Evolutionary conservation across 257 asterid species (phyloP).

Genomic region (Lycium barbarum): DNA sequence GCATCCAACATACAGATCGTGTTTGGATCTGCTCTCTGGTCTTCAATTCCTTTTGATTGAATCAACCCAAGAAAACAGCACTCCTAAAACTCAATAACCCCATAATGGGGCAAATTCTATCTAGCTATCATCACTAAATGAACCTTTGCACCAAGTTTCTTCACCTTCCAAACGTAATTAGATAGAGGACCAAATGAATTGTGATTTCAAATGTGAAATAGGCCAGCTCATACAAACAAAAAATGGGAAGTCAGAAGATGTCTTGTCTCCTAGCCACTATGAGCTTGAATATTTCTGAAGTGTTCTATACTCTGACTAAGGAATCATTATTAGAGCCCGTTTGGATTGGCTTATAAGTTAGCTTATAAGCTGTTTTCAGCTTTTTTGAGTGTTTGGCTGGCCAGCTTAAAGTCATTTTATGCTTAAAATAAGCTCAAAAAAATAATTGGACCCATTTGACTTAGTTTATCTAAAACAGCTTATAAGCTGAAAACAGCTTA

Average conservation of each 20-base stretch:
- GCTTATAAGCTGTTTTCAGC: no score
- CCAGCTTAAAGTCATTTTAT: no score
- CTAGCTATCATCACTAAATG: not conserved
- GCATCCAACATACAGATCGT: not conserved
- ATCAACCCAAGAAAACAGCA: not conserved
- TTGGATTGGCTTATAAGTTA: no score
- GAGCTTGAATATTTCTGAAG: not conserved
- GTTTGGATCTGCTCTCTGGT: constrained; percentile 3
- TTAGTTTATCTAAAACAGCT: no score
- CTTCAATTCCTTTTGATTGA: not conserved
- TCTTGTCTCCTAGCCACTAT: not conserved
- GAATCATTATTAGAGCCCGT: no score
- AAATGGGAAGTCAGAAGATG: constrained; percentile 9
- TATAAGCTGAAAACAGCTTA: no score
- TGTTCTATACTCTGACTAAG: no score
- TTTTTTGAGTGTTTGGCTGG: no score
- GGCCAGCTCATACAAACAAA: constrained; percentile 17
- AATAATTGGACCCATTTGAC: no score
- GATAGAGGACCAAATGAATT: constrained; percentile 19
- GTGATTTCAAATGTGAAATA: not conserved
- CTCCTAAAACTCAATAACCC: constrained; percentile 10
- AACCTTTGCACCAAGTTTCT: not conserved
- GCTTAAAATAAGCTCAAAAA: no score
- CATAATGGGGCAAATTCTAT: not conserved
- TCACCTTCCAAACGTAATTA: constrained; percentile 3